phyloP scores from a whole-genome alignment of 2,329 filamentous ascomycete species.

The Fusarium sp. region DNA sequence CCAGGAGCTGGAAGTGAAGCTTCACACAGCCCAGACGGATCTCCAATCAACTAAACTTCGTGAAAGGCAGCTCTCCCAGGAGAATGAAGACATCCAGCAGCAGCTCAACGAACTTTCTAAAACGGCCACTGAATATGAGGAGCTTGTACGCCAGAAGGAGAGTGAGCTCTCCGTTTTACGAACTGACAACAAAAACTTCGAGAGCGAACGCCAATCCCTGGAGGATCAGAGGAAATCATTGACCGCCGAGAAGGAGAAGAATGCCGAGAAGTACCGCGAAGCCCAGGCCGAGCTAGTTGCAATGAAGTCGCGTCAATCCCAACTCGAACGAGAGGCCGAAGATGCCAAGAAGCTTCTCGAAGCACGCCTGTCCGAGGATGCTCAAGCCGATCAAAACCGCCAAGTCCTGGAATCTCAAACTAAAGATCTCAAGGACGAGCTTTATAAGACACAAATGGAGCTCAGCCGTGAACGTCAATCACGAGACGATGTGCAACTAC shows the following conservation, averaged over 20 bases:
- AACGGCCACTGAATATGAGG: slow-evolving; percentile 95
- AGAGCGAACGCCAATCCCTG: slow-evolving; percentile 81
- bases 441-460: slow-evolving; percentile 88
- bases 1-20: slow-evolving; percentile 88
- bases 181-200: slow-evolving; percentile 83
- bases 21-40: slow-evolving; percentile 82
- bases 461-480: slow-evolving; percentile 93
- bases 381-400: slow-evolving; percentile 82
- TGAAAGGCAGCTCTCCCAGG: slow-evolving; percentile 79
- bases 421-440: slow-evolving; percentile 84
- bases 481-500: slow-evolving; percentile 89
- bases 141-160: slow-evolving; percentile 92
- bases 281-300: slow-evolving; percentile 89
- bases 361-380: slow-evolving; percentile 89
- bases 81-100: slow-evolving; percentile 85
- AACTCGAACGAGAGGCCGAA: slow-evolving; percentile 87
- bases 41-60: slow-evolving; percentile 78
- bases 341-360: slow-evolving; percentile 90
- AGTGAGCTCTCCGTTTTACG: slow-evolving; percentile 90
- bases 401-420: slow-evolving; percentile 89
- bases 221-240: slow-evolving; percentile 83
- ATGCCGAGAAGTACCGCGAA: slow-evolving; percentile 80
- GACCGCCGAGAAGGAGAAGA: slow-evolving; percentile 80
- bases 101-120: slow-evolving; percentile 89
- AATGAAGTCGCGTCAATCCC: slow-evolving; percentile 84